Evolutionary conservation across 2,329 filamentous ascomycete species (phyloP).

Genomic region (Claviceps capensis): DNA sequence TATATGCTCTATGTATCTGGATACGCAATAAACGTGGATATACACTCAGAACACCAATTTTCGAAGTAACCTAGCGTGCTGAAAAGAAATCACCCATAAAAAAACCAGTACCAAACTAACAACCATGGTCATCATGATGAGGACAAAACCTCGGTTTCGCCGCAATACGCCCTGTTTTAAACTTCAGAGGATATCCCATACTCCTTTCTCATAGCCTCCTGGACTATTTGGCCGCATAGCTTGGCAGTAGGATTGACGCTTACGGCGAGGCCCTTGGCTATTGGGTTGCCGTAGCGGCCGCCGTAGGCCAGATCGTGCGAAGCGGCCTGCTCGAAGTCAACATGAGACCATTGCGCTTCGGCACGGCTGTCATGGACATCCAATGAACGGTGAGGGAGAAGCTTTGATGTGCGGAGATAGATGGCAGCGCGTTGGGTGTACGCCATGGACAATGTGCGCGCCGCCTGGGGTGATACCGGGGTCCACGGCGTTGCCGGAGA

Average conservation of each 20-base stretch:
- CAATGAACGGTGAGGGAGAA: conserved; percentile 23
- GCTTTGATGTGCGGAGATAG: conserved; percentile 45
- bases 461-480: conserved; percentile 48
- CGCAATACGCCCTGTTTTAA: conserved; percentile 7
- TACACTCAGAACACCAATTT: too few species aligned
- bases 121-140: background rate
- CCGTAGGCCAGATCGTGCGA: conserved; percentile 50
- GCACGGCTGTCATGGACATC: conserved; percentile 25
- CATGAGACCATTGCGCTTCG: conserved; percentile 35
- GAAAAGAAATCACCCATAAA: background rate
- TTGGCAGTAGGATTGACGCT: conserved; percentile 55
- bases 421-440: conserved; percentile 59
- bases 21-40: too few species aligned
- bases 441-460: conserved; percentile 52
- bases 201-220: conserved; percentile 56
- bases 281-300: conserved; percentile 50
- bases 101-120: too few species aligned
- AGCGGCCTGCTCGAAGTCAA: conserved; percentile 49
- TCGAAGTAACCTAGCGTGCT: too few species aligned
- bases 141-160: background rate
- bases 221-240: conserved; percentile 55
- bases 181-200: conserved; percentile 38
- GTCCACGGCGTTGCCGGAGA: conserved; percentile 36
- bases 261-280: conserved; percentile 50
- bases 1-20: too few species aligned